Conservation (phyloP, 768 basidiomycete genomes). For the Cantharellus anzutake region DNA sequence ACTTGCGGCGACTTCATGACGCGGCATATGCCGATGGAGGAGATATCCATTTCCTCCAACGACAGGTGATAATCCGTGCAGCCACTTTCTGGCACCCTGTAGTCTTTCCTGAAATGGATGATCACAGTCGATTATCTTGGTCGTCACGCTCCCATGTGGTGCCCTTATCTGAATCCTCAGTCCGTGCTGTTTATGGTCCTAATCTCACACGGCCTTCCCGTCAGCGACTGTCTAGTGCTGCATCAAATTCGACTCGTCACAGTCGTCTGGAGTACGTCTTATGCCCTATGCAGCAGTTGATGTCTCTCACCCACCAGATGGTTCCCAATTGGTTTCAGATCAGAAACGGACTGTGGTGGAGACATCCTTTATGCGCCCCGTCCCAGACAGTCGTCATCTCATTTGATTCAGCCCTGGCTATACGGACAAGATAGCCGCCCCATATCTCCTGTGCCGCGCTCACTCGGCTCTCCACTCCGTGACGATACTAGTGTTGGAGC, state of each 20-base stretch:
- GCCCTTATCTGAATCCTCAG: not conserved
- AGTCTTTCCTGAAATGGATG: too few species aligned
- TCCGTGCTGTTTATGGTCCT: not conserved
- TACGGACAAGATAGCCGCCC: not conserved
- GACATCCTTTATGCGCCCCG: not conserved
- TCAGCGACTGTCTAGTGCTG: not conserved
- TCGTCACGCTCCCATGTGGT: not conserved
- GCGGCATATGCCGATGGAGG: too few species aligned
- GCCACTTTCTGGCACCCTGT: too few species aligned
- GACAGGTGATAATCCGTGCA: too few species aligned
- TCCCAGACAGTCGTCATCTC: constrained; percentile 6
- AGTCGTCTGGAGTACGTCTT: constrained; percentile 8
- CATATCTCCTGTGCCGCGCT: not conserved
- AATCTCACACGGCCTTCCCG: not conserved
- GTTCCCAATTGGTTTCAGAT: constrained; percentile 1
- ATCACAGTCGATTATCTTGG: not conserved
- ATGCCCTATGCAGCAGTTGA: not conserved
- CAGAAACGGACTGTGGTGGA: constrained; percentile 9
- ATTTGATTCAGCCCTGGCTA: constrained; percentile 6
- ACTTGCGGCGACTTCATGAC: too few species aligned
- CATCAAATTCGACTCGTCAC: constrained; percentile 6
- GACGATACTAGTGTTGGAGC: constrained; percentile 1
- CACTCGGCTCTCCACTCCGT: too few species aligned
- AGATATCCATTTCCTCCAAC: too few species aligned
- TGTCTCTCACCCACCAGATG: not conserved